A percentile compares a stretch with the other conserved stretches of the same genome.
phyloP scores from a whole-genome alignment of 2,329 filamentous ascomycete genomes.

The Cordyceps cicadae region DNA sequence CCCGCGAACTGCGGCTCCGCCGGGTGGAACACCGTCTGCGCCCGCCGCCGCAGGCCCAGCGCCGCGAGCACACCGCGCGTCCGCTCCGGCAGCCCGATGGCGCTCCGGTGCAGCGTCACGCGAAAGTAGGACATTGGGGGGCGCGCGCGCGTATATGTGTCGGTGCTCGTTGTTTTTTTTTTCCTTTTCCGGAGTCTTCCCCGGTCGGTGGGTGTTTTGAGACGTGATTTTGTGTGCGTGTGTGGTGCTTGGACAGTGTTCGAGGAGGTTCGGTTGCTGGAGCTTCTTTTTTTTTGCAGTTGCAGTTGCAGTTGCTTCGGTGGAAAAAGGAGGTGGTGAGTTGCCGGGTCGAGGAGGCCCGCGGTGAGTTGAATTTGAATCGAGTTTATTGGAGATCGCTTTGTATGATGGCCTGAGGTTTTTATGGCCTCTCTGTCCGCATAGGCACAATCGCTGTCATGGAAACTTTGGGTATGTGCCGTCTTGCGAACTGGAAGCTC shows the following conservation, averaged over 20 bases:
- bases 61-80: slow-evolving; percentile 74
- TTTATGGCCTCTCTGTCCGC: neutral
- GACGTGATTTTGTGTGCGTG: neutral
- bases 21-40: slow-evolving; percentile 82
- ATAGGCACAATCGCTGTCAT: neutral
- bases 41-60: slow-evolving; percentile 76
- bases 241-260: neutral
- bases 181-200: too few species aligned
- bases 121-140: slow-evolving; percentile 69
- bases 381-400: neutral
- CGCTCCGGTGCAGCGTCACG: slow-evolving; percentile 81
- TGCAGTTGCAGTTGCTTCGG: too few species aligned
- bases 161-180: neutral
- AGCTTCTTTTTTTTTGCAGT: neutral
- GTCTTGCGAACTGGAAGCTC: neutral
- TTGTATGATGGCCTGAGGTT: neutral
- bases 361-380: neutral
- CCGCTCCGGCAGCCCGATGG: slow-evolving; percentile 77
- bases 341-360: neutral
- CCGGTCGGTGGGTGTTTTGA: neutral
- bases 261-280: too few species aligned
- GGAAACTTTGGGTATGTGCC: too few species aligned
- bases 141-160: neutral
- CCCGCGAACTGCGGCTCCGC: slow-evolving; percentile 74
- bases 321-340: neutral